Evolutionary conservation across 2,329 filamentous ascomycete genomes (phyloP), one percentile per base, ranked within the genome.

Genomic region (Scopulariopsis brevicaulis): DNA sequence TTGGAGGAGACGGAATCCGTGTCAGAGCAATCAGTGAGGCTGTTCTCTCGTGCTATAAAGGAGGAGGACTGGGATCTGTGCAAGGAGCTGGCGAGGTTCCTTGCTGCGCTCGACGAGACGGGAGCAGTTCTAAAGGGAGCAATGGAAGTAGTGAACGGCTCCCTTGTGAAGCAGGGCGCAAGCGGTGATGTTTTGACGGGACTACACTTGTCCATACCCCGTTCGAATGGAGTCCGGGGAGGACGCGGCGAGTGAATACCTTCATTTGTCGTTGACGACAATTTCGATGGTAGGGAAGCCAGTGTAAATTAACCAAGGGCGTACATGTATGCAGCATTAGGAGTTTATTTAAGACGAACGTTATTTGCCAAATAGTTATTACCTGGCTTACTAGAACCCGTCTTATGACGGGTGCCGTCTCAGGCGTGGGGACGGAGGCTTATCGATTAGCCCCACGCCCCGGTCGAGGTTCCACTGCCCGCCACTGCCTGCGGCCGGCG

Each of bases 1-100:
- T 79, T 88, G 59, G 83, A 87, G 62, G 86, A 89, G 68, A 71
- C 88, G 50, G 81, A 79, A 12, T 78, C 84, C 1, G 87, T 85
- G 22, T 86, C 84, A 15, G 85, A 89, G 64, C 87, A 93, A 67
- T 85, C 91, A 22, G 87, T 96, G 4, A 82, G 91, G 14, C 75
- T 99, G 25, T 80, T 99, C 59, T 84, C 83, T 35, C 79, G 89
- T 54, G 94, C 93, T 0, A 93, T 92, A 65, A 79, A 84, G 35
- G 90, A 92, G 69, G 84, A 85, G 54, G 93, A 97, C 67, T 99
- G 92, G 91, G 92, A 97, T 64, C 74, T 99, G 32, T 97, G 94
- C 73, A 94, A 91, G 65, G 94, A 99, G 70, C 78, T 99, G 32
- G 92, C 94, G 12, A 80, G 93, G n/a, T 99, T 99, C 71, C 74